Evolutionary conservation across 169 alveolate species (phyloP).

Genomic region (Plasmodium billcollinsi): DNA sequence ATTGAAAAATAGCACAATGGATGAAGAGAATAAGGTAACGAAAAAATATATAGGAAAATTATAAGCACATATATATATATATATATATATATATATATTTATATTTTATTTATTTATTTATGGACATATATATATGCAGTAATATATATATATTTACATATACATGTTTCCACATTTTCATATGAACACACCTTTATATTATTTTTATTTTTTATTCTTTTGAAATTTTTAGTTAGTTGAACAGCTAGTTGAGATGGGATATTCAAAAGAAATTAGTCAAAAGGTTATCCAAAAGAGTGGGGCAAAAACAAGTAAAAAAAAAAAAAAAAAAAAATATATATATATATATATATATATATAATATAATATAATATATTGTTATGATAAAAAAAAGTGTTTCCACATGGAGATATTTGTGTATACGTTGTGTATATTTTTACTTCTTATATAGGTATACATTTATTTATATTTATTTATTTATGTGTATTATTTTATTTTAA

Average conservation of each 20-base stretch:
- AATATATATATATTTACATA: neutral
- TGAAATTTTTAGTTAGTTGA: slow-evolving; percentile 35
- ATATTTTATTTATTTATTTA: neutral
- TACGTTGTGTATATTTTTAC: too few relatives aligned
- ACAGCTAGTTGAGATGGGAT: slow-evolving; percentile 58
- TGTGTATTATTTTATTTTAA: neutral
- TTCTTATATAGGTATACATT: too few relatives aligned
- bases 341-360: neutral
- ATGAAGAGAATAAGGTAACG: slow-evolving; percentile 18
- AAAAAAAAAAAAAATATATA: neutral
- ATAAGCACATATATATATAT: neutral
- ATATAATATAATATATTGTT: neutral
- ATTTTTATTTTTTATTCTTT: neutral
- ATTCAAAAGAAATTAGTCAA: slow-evolving; percentile 39
- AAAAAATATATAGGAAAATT: neutral
- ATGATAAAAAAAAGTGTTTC: too few relatives aligned
- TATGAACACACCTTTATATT: neutral
- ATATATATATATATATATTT: neutral
- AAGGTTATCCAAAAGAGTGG: slow-evolving; percentile 47
- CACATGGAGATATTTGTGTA: too few relatives aligned
- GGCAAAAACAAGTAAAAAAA: slow-evolving; percentile 60
- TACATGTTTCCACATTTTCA: neutral
- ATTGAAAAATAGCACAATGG: slow-evolving; percentile 9
- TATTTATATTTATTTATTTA: neutral
- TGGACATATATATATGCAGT: neutral